Conservation (phyloP, 805 yeast genomes). For the Candida pseudoglaebosa region DNA sequence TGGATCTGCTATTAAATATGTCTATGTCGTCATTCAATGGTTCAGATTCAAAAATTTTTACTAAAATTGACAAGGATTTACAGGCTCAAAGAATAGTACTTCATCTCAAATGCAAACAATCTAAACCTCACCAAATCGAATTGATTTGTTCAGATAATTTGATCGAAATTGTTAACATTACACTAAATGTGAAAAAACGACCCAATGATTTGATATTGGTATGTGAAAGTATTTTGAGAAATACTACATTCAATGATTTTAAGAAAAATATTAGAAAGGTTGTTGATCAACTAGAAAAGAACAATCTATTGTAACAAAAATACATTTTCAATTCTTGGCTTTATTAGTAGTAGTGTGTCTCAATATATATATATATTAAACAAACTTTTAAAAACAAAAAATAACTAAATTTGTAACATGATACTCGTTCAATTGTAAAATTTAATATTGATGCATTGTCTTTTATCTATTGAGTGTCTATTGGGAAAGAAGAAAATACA, state of each 20-base stretch:
- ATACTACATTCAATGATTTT: conserved; percentile 13
- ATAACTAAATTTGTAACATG: neutral
- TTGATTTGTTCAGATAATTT: conserved; percentile 18
- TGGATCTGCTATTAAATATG: conserved; percentile 15
- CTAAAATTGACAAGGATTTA: conserved; percentile 21
- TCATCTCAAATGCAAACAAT: neutral
- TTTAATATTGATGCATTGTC: neutral
- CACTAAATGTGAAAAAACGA: neutral
- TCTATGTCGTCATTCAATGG: conserved; percentile 8
- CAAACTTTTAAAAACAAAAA: conserved; percentile 2
- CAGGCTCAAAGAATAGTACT: conserved; percentile 20
- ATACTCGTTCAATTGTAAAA: neutral
- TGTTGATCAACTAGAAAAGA: conserved; percentile 3
- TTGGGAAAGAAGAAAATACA: neutral
- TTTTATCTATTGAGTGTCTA: neutral
- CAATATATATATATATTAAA: neutral
- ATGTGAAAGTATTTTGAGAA: conserved; percentile 14
- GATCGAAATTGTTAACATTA: conserved; percentile 13
- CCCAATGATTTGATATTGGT: conserved; percentile 3
- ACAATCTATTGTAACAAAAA: neutral
- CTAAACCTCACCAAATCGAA: conserved; percentile 12
- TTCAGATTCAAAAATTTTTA: conserved; percentile 8
- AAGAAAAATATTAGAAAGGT: conserved; percentile 15
- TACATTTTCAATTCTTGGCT: conserved; percentile 1
- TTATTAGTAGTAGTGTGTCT: conserved; percentile 3